These are phyloP conservation scores for Schoenoplectus triqueter DNA, from an alignment of 202 grass and related monocot species.

Conservation along the genomic window DNA sequence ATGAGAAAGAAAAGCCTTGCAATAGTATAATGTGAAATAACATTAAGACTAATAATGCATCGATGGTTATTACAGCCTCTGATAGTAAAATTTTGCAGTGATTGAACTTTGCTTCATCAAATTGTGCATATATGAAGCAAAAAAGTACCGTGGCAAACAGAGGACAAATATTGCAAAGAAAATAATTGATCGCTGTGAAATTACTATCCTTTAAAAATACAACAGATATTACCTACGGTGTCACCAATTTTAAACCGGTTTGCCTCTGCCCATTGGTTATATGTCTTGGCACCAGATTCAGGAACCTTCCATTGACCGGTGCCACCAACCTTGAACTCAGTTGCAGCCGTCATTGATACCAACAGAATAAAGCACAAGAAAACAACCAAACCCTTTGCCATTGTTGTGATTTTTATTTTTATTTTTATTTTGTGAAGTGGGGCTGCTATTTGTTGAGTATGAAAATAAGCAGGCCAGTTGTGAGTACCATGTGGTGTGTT, in stretches of 20 bases:
- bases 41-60: neutral
- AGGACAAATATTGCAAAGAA: neutral
- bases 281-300: conserved; percentile 36
- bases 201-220: neutral
- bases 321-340: conserved; percentile 75
- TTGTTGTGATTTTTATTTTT: neutral
- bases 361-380: conserved; percentile 46
- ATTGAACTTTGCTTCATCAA: neutral
- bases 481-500: neutral
- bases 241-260: conserved; percentile 80
- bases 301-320: conserved; percentile 65
- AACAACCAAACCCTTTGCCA: conserved; percentile 50
- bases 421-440: neutral
- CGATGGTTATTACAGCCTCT: neutral
- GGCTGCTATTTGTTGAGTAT: neutral
- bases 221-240: conserved; percentile 50
- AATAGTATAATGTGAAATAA: neutral
- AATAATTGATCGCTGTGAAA: neutral
- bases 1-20: neutral
- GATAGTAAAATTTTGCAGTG: neutral
- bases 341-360: conserved; percentile 50
- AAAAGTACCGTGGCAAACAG: neutral
- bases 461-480: neutral
- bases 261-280: conserved; percentile 75
- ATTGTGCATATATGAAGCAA: neutral